These are phyloP conservation scores for Petunia secreta DNA, from an alignment of 257 asterid species.

Conservation along the genomic window DNA sequence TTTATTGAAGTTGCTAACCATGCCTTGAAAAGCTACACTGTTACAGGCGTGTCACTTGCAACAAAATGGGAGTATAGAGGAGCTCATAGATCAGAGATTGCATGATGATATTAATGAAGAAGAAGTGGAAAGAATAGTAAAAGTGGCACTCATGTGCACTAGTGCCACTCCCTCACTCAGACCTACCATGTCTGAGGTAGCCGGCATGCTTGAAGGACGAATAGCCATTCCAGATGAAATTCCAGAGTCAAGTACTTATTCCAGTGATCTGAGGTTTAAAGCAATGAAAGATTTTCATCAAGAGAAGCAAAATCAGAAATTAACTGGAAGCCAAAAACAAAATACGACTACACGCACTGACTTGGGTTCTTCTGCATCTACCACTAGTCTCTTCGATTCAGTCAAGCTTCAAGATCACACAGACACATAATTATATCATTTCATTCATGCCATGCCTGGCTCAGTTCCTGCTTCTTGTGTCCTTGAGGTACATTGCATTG, in stretches of 20 bases:
- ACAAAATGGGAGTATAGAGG: constrained; percentile 54
- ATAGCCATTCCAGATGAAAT: constrained; percentile 52
- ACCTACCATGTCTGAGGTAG: constrained; percentile 86
- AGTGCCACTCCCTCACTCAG: constrained; percentile 71
- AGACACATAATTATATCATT: background rate
- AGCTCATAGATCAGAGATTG: constrained; percentile 61
- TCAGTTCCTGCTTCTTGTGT: background rate
- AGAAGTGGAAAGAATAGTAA: constrained; percentile 65
- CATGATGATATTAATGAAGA: constrained; percentile 39
- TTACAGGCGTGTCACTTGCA: constrained; percentile 76
- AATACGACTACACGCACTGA: constrained; percentile 22
- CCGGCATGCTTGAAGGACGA: constrained; percentile 76
- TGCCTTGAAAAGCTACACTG: background rate
- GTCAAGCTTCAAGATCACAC: background rate
- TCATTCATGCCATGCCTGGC: background rate
- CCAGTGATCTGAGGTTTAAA: constrained; percentile 70
- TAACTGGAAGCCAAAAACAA: constrained; percentile 37
- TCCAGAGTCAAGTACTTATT: constrained; percentile 50
- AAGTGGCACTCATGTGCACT: constrained; percentile 73
- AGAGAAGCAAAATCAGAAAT: constrained; percentile 47
- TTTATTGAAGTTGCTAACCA: background rate
- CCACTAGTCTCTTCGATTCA: constrained; percentile 36
- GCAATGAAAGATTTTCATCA: constrained; percentile 77
- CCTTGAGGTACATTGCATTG: background rate
- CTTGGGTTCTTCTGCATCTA: constrained; percentile 28